Evolutionary conservation across 177 flowering plant genomes (phyloP).

Genomic region (Tripterygium wilfordii): DNA sequence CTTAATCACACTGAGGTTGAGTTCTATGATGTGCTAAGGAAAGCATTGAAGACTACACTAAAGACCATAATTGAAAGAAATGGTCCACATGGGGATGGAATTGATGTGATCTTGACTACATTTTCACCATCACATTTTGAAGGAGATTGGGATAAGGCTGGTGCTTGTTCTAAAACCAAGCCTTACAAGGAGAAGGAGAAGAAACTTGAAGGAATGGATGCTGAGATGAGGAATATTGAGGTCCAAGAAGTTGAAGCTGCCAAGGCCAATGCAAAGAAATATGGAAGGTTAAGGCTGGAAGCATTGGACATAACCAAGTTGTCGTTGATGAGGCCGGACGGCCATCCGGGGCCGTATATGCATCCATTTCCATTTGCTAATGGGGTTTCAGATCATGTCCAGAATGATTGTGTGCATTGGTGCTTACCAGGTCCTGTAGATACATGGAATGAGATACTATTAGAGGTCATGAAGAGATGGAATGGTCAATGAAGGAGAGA

Average conservation of each 20-base stretch:
- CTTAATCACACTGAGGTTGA: conserved; percentile 74
- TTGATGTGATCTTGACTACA: conserved; percentile 30
- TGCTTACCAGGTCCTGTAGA: conserved; percentile 4
- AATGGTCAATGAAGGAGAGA: too few relatives aligned
- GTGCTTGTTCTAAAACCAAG: not conserved
- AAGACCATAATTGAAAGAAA: conserved; percentile 32
- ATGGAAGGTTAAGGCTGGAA: not conserved
- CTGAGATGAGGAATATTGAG: not conserved
- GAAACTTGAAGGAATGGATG: not conserved
- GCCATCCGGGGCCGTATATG: not conserved
- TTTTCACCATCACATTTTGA: conserved; percentile 1
- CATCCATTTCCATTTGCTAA: too few relatives aligned
- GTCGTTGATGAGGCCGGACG: conserved; percentile 2
- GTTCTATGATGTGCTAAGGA: conserved; percentile 65
- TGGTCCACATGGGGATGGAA: conserved; percentile 11
- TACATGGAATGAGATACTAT: not conserved
- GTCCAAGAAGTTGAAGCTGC: not conserved
- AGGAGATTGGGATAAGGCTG: not conserved
- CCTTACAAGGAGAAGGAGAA: not conserved
- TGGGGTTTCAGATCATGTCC: too few relatives aligned
- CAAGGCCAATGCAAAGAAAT: not conserved
- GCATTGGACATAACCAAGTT: not conserved
- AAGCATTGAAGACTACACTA: conserved; percentile 57
- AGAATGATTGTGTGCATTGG: conserved; percentile 5
- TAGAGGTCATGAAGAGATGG: too few relatives aligned